A percentile compares a stretch with the other conserved stretches of the same genome.
These are phyloP conservation scores for Globisporangium uncinulatum DNA, from an alignment of 352 stramenopile species.

Conservation along the genomic window DNA sequence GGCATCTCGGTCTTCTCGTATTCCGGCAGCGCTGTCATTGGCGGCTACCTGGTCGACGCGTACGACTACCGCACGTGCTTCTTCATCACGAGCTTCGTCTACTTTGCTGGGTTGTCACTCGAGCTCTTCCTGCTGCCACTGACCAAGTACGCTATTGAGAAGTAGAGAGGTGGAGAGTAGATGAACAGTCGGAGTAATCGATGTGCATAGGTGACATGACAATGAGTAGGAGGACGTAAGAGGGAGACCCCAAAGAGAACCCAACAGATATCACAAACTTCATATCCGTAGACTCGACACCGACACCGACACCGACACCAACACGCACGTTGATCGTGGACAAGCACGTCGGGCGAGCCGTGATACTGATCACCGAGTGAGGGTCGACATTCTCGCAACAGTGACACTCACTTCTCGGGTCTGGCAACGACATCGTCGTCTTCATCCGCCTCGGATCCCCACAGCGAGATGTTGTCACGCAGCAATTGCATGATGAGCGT, in stretches of 20 bases:
- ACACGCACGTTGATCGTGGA: too few species aligned
- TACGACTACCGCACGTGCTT: slow-evolving; percentile 69
- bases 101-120: slow-evolving; percentile 33
- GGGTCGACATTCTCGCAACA: too few species aligned
- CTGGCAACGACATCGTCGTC: slow-evolving; percentile 23
- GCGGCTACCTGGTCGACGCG: slow-evolving; percentile 45
- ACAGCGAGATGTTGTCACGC: slow-evolving; percentile 98
- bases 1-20: slow-evolving; percentile 55
- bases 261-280: too few species aligned
- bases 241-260: too few species aligned
- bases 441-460: slow-evolving; percentile 75
- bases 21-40: slow-evolving; percentile 61
- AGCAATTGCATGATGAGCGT: slow-evolving; percentile 99
- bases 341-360: too few species aligned
- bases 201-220: too few species aligned
- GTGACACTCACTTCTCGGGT: too few species aligned
- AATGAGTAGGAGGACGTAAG: too few species aligned
- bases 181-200: not conserved
- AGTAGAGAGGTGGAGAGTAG: not conserved
- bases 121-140: slow-evolving; percentile 56
- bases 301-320: too few species aligned
- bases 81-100: slow-evolving; percentile 39
- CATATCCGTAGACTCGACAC: too few species aligned
- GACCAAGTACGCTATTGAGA: slow-evolving; percentile 27
- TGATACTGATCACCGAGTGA: too few species aligned